Evolutionary conservation across 169 alveolate genomes (phyloP).

Genomic region (Toxoplasma gondii): DNA sequence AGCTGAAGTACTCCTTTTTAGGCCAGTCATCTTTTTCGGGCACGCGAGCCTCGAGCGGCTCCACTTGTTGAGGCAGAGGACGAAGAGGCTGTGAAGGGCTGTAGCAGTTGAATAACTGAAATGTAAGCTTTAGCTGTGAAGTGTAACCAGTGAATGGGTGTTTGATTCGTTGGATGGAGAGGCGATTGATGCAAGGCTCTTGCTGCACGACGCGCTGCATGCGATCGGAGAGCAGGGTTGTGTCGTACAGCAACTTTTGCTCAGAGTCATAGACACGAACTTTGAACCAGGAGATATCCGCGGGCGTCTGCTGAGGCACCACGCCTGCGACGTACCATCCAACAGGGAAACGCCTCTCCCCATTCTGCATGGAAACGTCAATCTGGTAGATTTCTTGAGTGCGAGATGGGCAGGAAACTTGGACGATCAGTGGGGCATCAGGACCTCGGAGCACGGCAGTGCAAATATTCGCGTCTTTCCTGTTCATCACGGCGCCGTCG

Average conservation of each 20-base stretch:
- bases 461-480: not conserved
- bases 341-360: constrained; percentile 16
- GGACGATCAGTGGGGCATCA: not conserved
- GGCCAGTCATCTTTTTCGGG: constrained; percentile 18
- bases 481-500: constrained; percentile 12
- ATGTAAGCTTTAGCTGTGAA: not conserved
- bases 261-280: not conserved
- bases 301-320: not conserved
- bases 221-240: constrained; percentile 10
- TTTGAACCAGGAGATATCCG: constrained; percentile 20
- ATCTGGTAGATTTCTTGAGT: not conserved
- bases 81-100: constrained; percentile 36
- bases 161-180: not conserved
- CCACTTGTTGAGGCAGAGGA: constrained; percentile 31
- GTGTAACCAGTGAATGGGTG: constrained; percentile 26
- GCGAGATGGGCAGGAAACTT: not conserved
- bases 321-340: constrained; percentile 41
- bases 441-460: constrained; percentile 26
- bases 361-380: constrained; percentile 20
- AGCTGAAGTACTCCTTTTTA: constrained; percentile 2
- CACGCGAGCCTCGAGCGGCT: constrained; percentile 49
- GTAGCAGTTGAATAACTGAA: constrained; percentile 48
- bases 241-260: not conserved
- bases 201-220: not conserved
- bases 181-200: constrained; percentile 41